These are phyloP conservation scores for Herpetomonas muscarum DNA, from an alignment of 208 protist genomes.

Conservation along the genomic window DNA sequence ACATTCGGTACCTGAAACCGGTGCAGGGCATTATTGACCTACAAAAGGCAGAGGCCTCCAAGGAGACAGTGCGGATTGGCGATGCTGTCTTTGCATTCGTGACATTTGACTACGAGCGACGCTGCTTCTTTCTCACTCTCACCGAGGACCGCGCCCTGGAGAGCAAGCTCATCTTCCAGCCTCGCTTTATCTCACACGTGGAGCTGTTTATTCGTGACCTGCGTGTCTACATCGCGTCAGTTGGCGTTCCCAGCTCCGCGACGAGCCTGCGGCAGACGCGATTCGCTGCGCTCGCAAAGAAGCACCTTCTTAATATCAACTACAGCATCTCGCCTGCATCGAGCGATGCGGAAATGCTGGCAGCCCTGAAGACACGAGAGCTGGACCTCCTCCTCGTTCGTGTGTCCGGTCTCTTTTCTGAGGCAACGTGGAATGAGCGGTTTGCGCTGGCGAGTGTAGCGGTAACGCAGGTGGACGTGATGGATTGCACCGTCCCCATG, in stretches of 20 bases:
- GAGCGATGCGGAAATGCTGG: conserved; percentile 20
- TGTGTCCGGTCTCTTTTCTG: conserved; percentile 33
- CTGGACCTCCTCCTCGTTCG: conserved; percentile 58
- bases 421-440: conserved; percentile 38
- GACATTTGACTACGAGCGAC: conserved; percentile 20
- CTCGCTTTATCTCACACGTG: conserved; percentile 24
- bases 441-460: conserved; percentile 39
- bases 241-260: conserved; percentile 15
- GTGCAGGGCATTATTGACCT: conserved; percentile 17
- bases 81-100: conserved; percentile 32
- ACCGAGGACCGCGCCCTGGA: conserved; percentile 34
- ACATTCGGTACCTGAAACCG: not conserved
- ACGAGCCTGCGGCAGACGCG: conserved; percentile 5
- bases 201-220: conserved; percentile 27
- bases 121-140: conserved; percentile 32
- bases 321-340: conserved; percentile 9
- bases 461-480: conserved; percentile 32
- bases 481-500: conserved; percentile 57
- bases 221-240: conserved; percentile 28
- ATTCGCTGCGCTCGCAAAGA: not conserved
- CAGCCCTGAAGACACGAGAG: conserved; percentile 16
- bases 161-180: conserved; percentile 24
- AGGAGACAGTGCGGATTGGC: conserved; percentile 7
- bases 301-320: conserved; percentile 9
- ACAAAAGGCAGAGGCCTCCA: conserved; percentile 12